Evolutionary conservation across 1,284 basidiomycete species (phyloP), one percentile per base, ranked within the genome.

Genomic region (Cryptococcus floricola): DNA sequence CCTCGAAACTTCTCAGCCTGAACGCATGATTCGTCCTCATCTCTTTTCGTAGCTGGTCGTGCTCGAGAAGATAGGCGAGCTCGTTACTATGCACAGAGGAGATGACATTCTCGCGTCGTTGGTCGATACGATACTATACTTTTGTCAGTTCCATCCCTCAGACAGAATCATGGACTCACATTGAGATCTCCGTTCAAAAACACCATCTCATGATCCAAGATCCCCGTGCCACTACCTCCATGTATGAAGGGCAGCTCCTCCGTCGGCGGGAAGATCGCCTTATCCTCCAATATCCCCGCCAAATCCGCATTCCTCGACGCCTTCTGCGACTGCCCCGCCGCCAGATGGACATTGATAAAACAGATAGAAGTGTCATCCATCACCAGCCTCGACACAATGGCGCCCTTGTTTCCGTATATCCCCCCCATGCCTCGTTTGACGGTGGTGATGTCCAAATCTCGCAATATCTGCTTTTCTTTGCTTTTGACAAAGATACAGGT

Each of bases 321-420:
- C 28, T 89, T 83, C 48, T 89, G 86, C 59, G 84, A 82, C 70
- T 96, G 93, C 1, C 95, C 94, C 2, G 95, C 94, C 5, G 94
- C 95, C 50, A 98, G 81, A 80, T 98, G 95, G 64, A 91, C 91
- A 76, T 98, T 98, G 78, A 97, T 85, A 68, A 97, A 88, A 71
- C 92, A 97, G 27, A 98, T 76, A 0, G 90, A 93, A 1, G 91
- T 88, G 77, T 98, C 91, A 62, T 93, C 90, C 39, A 98, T 80
- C 9, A 92, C 84, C 58, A 97, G 83, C n/a, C 95, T 84, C 2
- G 90, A 83, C 16, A 96, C 84, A 57, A 98, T 93, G 0, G 88
- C 93, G 14, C 95, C 95, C 83, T 98, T 98, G 75, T 98, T 98
- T 1, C 95, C 95, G 71, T 95, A 97, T 58, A 87, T 81, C 5